phyloP scores from a whole-genome alignment of 192 early-diverging fungal species.

The Entomortierella chlamydospora region DNA sequence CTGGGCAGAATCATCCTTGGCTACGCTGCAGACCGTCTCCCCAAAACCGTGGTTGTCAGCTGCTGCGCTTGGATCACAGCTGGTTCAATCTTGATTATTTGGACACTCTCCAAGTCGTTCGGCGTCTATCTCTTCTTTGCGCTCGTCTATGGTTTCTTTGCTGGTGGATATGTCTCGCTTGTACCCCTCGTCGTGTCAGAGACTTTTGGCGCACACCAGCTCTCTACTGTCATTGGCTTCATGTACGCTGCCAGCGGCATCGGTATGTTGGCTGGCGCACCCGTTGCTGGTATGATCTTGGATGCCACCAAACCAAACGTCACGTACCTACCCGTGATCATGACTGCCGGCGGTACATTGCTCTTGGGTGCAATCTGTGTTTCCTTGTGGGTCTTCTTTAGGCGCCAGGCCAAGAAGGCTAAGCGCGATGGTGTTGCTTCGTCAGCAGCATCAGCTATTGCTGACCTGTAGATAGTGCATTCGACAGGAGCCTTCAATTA shows the following conservation, averaged over 20 bases:
- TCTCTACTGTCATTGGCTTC: slow-evolving; percentile 59
- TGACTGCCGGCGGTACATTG: slow-evolving; percentile 36
- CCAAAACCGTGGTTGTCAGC: slow-evolving; percentile 47
- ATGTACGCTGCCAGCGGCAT: slow-evolving; percentile 57
- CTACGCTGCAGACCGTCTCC: slow-evolving; percentile 66
- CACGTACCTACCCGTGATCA: slow-evolving; percentile 44
- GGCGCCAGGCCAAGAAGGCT: slow-evolving; percentile 29
- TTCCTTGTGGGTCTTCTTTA: slow-evolving; percentile 38
- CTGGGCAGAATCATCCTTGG: slow-evolving; percentile 74
- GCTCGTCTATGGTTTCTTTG: slow-evolving; percentile 60
- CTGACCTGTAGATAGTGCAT: slow-evolving; percentile 5
- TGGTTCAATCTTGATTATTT: slow-evolving; percentile 39
- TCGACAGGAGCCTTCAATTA: too few relatives aligned
- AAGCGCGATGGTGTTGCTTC: slow-evolving; percentile 21
- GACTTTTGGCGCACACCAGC: slow-evolving; percentile 55
- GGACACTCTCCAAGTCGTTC: slow-evolving; percentile 47
- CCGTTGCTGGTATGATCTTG: slow-evolving; percentile 47
- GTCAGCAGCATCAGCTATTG: slow-evolving; percentile 6
- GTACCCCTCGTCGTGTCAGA: slow-evolving; percentile 52
- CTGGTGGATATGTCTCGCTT: slow-evolving; percentile 59
- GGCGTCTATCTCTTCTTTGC: slow-evolving; percentile 54
- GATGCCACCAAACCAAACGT: slow-evolving; percentile 40
- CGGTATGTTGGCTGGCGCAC: slow-evolving; percentile 57
- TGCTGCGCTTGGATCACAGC: slow-evolving; percentile 51
- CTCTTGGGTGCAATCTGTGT: slow-evolving; percentile 40